These are phyloP conservation scores for Boechera retrofracta DNA, from an alignment of 345 rosid genomes.

Conservation along the genomic window DNA sequence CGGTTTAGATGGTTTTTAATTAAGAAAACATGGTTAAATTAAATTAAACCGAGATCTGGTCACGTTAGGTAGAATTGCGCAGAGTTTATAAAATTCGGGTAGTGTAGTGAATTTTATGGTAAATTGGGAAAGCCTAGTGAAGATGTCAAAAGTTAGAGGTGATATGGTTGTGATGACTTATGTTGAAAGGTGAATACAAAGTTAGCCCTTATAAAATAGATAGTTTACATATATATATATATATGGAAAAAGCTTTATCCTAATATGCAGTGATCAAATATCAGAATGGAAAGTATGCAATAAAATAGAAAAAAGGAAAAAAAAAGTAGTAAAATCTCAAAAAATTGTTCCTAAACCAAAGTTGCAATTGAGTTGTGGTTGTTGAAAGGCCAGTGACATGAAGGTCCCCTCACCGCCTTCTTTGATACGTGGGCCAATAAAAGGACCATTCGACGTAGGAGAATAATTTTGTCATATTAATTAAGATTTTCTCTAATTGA, in stretches of 20 bases:
- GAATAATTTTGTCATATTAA: not conserved
- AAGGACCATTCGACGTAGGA: conserved; percentile 27
- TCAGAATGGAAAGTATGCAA: not conserved
- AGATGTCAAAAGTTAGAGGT: too few species aligned
- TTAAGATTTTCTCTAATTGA: not conserved
- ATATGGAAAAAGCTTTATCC: not conserved
- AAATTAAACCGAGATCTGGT: too few species aligned
- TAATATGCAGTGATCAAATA: not conserved
- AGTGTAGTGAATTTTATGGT: too few species aligned
- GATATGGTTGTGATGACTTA: too few species aligned
- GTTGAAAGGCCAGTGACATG: conserved; percentile 34
- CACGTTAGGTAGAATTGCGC: too few species aligned
- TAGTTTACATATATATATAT: too few species aligned
- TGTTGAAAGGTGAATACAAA: too few species aligned
- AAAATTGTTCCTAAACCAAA: not conserved
- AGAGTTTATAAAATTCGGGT: too few species aligned
- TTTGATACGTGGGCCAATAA: conserved; percentile 25
- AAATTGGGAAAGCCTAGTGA: too few species aligned
- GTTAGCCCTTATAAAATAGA: not conserved
- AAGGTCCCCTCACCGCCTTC: conserved; percentile 37
- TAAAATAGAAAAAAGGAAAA: not conserved
- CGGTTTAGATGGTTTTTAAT: too few species aligned
- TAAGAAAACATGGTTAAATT: too few species aligned
- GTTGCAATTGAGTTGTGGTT: conserved; percentile 11
- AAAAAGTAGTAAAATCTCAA: not conserved